Percentiles rank a stretch among this genome's conserved stretches.
phyloP scores from a whole-genome alignment of 164 flowering plant genomes.

The Pachysandra terminalis region DNA sequence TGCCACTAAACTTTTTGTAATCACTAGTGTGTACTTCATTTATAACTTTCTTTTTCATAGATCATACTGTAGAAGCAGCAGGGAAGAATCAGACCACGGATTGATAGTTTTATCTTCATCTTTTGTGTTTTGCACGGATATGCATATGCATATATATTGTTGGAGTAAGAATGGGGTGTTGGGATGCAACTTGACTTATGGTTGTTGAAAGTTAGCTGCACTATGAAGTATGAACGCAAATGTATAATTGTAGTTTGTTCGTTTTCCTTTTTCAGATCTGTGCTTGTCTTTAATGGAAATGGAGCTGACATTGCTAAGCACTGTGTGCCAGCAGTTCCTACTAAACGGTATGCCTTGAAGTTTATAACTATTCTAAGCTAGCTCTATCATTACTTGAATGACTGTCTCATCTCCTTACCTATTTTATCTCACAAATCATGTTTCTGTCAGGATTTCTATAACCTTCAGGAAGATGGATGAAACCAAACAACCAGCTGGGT shows the following conservation, averaged over 20 bases:
- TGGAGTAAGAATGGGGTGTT: too few species aligned
- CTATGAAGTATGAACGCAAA: neutral
- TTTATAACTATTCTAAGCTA: neutral
- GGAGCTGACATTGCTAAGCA: conserved; percentile 95
- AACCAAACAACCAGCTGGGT: conserved; percentile 52
- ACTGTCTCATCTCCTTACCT: neutral
- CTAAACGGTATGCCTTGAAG: conserved; percentile 54
- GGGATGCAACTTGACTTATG: too few species aligned
- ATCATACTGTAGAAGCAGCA: too few species aligned
- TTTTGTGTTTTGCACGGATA: too few species aligned
- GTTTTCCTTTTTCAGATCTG: conserved; percentile 53
- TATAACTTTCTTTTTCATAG: too few species aligned
- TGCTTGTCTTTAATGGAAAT: conserved; percentile 84
- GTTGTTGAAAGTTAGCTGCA: neutral
- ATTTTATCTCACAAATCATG: neutral
- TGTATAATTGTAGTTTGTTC: neutral
- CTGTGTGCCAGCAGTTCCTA: conserved; percentile 91
- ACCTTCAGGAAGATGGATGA: conserved; percentile 94
- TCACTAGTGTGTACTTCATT: too few species aligned
- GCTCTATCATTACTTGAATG: too few species aligned
- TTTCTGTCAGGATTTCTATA: conserved; percentile 72
- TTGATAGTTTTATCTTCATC: too few species aligned
- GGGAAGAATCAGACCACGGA: too few species aligned
- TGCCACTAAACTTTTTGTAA: too few species aligned
- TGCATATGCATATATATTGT: too few species aligned